Base-by-base conservation (phyloP, 768 basidiomycete genomes). In the Podaxis mareebaensis region DNA sequence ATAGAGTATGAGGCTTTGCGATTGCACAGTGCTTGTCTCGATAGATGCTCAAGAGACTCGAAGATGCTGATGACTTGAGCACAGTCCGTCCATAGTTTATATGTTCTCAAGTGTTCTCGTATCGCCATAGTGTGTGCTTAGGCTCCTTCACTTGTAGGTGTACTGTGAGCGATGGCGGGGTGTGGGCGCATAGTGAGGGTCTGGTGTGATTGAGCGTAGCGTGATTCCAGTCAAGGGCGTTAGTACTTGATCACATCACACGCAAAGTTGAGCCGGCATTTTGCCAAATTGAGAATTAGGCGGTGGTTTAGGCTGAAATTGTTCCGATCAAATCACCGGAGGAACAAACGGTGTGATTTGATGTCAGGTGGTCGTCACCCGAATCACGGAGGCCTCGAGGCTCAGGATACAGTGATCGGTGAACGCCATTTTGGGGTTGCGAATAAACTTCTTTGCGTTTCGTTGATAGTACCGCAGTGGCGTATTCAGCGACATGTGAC, bases 171-270 rank as follows among this genome's bases (percentile, higher is more conserved):
- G 38, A 33, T 58, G 56, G 39, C 39, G 46, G 42, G 39, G 57
- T 24, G 57, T 33, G 26, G 40, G 56, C 56, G 53, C 53, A 30
- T 17, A 28, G 24, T 30, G 40, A 42, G 30, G 15, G 13, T 36
- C 22, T 2, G 20, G 46, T 58, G 49, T 48, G 58, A 58, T 58
- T 49, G 11, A 39, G 8, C n/a, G 7, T 8, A 79, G n/a, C 39
- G 39, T 54, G 53, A 55, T 42, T 53, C 11, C 15, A 1, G 20
- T 20, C 42, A 49, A 58, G 58, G 58, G 58, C 15, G 38, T n/a
- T 17, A 10, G 33, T 55, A 39, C 13, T 10, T 13, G n/a, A 20
- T 36, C 53, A 55, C 36, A 20, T 36, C 53, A 20, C 26, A 33
- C 4, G 11, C 33, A 13, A 6, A 24, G 46, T 33, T 22, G 49